These are phyloP conservation scores for Rubroboletus satanas DNA, from an alignment of 768 basidiomycete genomes.

Conservation along the genomic window DNA sequence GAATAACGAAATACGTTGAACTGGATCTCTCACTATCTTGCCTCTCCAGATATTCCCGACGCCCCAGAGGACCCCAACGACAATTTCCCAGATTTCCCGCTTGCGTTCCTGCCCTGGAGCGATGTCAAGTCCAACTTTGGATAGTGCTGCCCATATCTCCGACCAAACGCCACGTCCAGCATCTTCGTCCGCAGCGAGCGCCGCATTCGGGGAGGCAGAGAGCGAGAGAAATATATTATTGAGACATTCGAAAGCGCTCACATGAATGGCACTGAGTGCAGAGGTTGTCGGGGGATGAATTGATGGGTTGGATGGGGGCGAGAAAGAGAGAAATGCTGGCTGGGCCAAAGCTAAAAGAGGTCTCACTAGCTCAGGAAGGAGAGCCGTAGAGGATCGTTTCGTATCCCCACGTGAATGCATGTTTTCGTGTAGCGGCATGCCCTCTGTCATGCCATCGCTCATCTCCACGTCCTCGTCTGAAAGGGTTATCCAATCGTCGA, in stretches of 20 bases:
- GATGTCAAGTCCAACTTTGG: constrained; percentile 54
- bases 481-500: constrained; percentile 31
- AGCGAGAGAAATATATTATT: constrained; percentile 85
- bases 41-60: constrained; percentile 75
- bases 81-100: constrained; percentile 74
- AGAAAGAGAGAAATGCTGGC: constrained; percentile 80
- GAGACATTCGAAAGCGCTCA: constrained; percentile 83
- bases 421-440: constrained; percentile 24
- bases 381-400: constrained; percentile 27
- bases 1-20: not conserved
- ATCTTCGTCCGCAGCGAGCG: constrained; percentile 42
- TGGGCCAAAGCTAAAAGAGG: constrained; percentile 67
- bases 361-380: constrained; percentile 59
- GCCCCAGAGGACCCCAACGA: constrained; percentile 84
- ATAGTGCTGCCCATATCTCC: constrained; percentile 60
- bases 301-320: constrained; percentile 64
- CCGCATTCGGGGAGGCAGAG: constrained; percentile 43
- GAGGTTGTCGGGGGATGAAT: constrained; percentile 88
- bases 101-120: constrained; percentile 64
- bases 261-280: constrained; percentile 76
- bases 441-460: constrained; percentile 27
- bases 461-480: constrained; percentile 44
- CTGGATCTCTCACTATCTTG: constrained; percentile 44
- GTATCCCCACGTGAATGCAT: constrained; percentile 18
- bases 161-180: constrained; percentile 59